Evolutionary conservation across 768 basidiomycete genomes (phyloP).

Genomic region (Phanerochaete carnosa): DNA sequence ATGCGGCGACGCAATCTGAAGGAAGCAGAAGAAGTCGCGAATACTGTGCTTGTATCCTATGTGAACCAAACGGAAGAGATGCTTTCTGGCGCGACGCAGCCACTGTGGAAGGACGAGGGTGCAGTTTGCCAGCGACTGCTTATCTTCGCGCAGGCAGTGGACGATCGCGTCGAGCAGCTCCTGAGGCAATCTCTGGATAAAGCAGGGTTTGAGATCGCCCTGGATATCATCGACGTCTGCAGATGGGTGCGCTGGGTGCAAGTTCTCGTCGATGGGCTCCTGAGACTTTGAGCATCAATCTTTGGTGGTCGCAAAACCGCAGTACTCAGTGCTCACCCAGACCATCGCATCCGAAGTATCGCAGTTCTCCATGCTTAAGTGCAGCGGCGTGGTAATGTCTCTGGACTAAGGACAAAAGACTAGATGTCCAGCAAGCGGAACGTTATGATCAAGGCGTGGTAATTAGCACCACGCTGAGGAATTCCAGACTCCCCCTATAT

Average conservation of each 20-base stretch:
- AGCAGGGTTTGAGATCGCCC: neutral
- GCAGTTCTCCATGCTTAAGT: too few relatives aligned
- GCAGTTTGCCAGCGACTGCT: conserved; percentile 1
- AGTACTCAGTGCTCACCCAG: too few relatives aligned
- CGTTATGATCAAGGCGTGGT: too few relatives aligned
- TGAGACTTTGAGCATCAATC: too few relatives aligned
- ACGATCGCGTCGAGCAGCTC: conserved; percentile 11
- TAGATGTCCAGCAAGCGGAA: too few relatives aligned
- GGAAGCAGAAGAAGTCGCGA: neutral
- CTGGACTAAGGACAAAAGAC: too few relatives aligned
- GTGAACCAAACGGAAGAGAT: neutral
- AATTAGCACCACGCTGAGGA: too few relatives aligned
- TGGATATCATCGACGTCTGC: neutral
- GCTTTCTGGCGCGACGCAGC: neutral
- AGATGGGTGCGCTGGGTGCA: neutral
- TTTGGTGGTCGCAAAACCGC: too few relatives aligned
- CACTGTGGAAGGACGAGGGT: conserved; percentile 4
- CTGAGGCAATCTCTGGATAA: conserved; percentile 11
- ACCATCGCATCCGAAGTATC: too few relatives aligned
- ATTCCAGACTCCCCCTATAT: too few relatives aligned
- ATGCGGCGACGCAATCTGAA: neutral
- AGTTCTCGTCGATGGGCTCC: neutral
- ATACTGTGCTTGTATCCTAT: neutral
- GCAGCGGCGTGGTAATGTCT: too few relatives aligned
- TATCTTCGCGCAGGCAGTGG: conserved; percentile 12